Evolutionary conservation across 179 eudicot genomes (phyloP), one percentile per base, ranked within the genome.

Genomic region (Heliamphora pulchella): DNA sequence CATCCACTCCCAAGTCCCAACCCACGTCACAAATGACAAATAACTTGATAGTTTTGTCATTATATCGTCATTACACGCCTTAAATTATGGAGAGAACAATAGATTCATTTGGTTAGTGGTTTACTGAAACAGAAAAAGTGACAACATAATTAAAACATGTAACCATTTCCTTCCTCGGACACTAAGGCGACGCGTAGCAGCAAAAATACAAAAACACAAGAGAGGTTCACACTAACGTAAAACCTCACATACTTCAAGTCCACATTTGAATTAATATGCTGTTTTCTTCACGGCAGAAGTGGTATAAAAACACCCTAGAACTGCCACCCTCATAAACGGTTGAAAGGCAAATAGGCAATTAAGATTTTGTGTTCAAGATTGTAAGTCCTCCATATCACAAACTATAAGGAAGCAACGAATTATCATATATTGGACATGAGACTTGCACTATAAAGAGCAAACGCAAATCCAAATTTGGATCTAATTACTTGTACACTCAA

Each of bases 401-500:
- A 47, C 44, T 8, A 62, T 46, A 62, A 44, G 46, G 6, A 47
- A 64, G 71, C 44, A 8, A 50, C 66, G 14, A 8, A 58, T 14
- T 75, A 14, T 8, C 39, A 58, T n/a, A 4, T 67, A 14, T 6
- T 2, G 11, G 8, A 51, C n/a, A 22, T 8, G 64, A 1, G 2
- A 75, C 14, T 15, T n/a, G 7, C 44, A 44, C 72, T 13, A 54
- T 43, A 0, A 73, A 78, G 10, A 51, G n/a, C 54, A 7, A 70
- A 13, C 47, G 72, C 18, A 11, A 72, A 66, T 66, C 22, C 58
- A 44, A 80, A 68, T 74, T 20, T 18, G 80, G 84, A 87, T 82
- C 87, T 75, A 73, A 78, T 58, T 62, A 78, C 65, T 51, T 50
- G 39, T 62, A 53, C 14, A 79, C 78, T 59, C 70, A 78, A 76